Percentiles rank a stretch among this genome's conserved stretches.
These are phyloP conservation scores for Tylopilus plumbeoviolaceoides DNA, from an alignment of 768 basidiomycete genomes.

Conservation along the genomic window DNA sequence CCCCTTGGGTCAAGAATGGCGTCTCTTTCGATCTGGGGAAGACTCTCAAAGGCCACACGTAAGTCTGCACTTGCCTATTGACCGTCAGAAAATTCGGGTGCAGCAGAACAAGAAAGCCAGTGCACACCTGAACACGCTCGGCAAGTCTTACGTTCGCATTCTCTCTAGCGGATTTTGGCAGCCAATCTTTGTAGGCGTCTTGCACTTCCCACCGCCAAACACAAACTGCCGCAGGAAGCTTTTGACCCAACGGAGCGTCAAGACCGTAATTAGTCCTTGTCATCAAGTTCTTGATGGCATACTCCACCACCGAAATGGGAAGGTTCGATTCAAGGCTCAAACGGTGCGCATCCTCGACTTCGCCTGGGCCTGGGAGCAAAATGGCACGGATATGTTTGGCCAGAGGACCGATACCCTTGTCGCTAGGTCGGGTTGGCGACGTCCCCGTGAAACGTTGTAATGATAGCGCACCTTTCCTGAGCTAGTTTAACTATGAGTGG, in stretches of 20 bases:
- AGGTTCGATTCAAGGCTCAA: constrained; percentile 38
- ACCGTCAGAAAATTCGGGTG: constrained; percentile 1
- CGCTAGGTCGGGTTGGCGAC: constrained; percentile 42
- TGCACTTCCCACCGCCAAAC: constrained; percentile 89
- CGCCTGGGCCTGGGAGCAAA: constrained; percentile 67
- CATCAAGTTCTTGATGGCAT: constrained; percentile 59
- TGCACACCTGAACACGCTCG: constrained; percentile 63
- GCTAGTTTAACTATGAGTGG: constrained; percentile 78
- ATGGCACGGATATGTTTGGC: constrained; percentile 67
- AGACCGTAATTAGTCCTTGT: constrained; percentile 80
- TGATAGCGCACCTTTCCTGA: constrained; percentile 69
- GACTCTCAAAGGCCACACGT: constrained; percentile 47
- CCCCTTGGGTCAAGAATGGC: constrained; percentile 53
- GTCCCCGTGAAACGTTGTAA: background rate
- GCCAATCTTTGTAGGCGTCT: constrained; percentile 50
- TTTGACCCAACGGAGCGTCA: constrained; percentile 46
- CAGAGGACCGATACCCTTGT: constrained; percentile 61
- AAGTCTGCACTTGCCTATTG: constrained; percentile 58
- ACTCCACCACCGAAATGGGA: constrained; percentile 50
- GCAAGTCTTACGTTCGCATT: constrained; percentile 55
- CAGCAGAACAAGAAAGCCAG: background rate
- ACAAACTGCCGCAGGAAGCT: constrained; percentile 57
- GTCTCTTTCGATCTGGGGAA: constrained; percentile 55
- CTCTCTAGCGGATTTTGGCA: constrained; percentile 63
- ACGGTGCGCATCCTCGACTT: constrained; percentile 39